Evolutionary conservation across 2,329 filamentous ascomycete species (phyloP).

Genomic region (Sporothrix phasma): DNA sequence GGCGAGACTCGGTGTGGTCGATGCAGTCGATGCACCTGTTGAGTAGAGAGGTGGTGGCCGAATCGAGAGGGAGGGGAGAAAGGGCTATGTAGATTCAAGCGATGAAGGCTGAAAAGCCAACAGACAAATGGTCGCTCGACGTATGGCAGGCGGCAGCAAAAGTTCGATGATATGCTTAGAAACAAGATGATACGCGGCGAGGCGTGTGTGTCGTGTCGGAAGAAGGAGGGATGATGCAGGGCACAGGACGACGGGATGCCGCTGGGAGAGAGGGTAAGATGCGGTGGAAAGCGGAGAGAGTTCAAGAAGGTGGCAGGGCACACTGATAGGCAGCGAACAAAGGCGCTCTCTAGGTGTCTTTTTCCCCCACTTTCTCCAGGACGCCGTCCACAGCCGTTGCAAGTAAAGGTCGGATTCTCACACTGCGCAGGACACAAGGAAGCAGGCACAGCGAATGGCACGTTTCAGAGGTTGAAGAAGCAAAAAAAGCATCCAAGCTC

Average conservation of each 20-base stretch:
- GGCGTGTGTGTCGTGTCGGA: conserved; percentile 1
- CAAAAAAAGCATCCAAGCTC: neutral
- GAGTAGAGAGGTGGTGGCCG: neutral
- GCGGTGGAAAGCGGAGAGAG: conserved; percentile 9
- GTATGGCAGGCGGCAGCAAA: neutral
- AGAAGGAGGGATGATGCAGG: conserved; percentile 1
- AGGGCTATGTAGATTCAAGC: neutral
- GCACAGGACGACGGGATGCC: conserved; percentile 8
- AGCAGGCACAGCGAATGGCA: neutral
- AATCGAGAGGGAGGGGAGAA: neutral
- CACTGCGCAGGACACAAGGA: neutral
- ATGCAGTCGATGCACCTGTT: neutral
- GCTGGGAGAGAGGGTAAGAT: conserved; percentile 9
- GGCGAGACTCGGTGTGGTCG: neutral
- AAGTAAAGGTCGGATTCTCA: neutral
- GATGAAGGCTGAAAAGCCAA: neutral
- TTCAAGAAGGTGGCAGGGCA: conserved; percentile 4
- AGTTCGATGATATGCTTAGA: neutral
- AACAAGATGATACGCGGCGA: neutral
- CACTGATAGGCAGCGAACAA: conserved; percentile 10
- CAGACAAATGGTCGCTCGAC: neutral
- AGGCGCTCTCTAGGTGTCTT: neutral
- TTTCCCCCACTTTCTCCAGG: conserved; percentile 12
- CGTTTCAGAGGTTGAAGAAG: neutral
- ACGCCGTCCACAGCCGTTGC: neutral